Evolutionary conservation across 768 basidiomycete species (phyloP), one percentile per base, ranked within the genome.

Genomic region (Rhodotorula toruloides): DNA sequence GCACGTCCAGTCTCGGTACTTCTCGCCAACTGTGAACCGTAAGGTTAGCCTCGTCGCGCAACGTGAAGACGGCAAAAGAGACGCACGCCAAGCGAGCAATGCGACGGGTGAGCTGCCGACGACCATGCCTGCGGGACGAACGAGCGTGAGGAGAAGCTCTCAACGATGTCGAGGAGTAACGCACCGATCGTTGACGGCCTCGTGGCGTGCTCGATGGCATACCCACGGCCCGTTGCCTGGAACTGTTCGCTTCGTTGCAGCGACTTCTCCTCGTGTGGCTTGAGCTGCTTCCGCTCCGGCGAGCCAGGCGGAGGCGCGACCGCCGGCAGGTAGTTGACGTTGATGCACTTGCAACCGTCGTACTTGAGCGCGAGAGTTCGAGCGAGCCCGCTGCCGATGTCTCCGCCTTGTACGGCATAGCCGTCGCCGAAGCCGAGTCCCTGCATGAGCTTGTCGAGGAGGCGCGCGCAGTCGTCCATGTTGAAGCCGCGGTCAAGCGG

Each of bases 1-100:
- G 19, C 21, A 46, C 9, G 67, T 65, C 74, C 74, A 75, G 29
- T 72, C 74, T 32, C 60, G 58, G 25, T 55, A 72, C 62, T 75
- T 75, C 36, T 75, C 72, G 19, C 54, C 70, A 34, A 75, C 68
- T 70, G 36, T 2, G 25, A 9, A 22, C 6, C 46, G 14, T 13
- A 5, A 16, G 27, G 31, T 25, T 36, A 40, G 21, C 16, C 27
- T 17, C 12, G 29, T 53, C 36, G n/a, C 54, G 52, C 29, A 16
- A 22, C 11, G 29, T 3, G 3, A 46, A 1, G 12, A 12, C 11
- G 25, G 48, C 25, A 10, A 13, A 8, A 29, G 39, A 34, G 34
- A 48, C 68, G 16, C 44, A 65, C 68, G 56, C 68, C 72, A 75
- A 11, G 72, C 68, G 31, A 75, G 68, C 2, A 75, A 58, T 0